Base-by-base conservation (phyloP, 1,139 yeast genomes). In the Sugiyamaella paludigena region DNA sequence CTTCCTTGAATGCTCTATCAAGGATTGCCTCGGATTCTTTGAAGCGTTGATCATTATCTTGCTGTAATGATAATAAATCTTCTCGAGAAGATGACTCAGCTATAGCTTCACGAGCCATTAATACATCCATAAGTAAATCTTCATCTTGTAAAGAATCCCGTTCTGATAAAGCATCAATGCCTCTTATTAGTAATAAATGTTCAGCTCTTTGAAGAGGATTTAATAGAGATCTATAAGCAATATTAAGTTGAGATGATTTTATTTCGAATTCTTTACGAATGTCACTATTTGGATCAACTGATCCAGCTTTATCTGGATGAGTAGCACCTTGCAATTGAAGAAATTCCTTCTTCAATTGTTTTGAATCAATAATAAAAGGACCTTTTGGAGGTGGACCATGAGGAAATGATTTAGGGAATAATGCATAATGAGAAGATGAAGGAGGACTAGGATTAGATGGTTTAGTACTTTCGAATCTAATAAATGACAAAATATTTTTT, bases 381-480 rank as follows among this genome's bases (percentile, higher is more conserved):
- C 82, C 83, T 2, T 63, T 56, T 1, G 89, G 87, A 0, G 94
- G 92, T 1, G 83, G 80, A 0, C 85, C 84, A 1, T 73, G 50
- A 0, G 89, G 87, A 55, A 87, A 83, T 0, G 87, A 80, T 59
- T 76, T 71, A 0, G 97, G 97, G 65, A 92, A 92, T 28, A 87
- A 64, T 27, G 74, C 68, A 64, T 82, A 91, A 56, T 60, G 24
- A 19, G 24, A 19, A 19, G 24, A 19, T 3, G n/a, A n/a, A n/a
- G n/a, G n/a, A n/a, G n/a, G n/a, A n/a, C n/a, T n/a, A n/a, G n/a
- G n/a, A n/a, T n/a, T n/a, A n/a, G 68, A 31, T n/a, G 2, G 12
- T 31, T 31, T 31, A 13, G 34, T 31, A 13, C 34, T 31, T 31
- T 31, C 4, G 6, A 6, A 19, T 19, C 24, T 19, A 19, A 19